Evolutionary conservation across 371 early-diverging fungal species (phyloP).

Genomic region (Mucor irregularis): DNA sequence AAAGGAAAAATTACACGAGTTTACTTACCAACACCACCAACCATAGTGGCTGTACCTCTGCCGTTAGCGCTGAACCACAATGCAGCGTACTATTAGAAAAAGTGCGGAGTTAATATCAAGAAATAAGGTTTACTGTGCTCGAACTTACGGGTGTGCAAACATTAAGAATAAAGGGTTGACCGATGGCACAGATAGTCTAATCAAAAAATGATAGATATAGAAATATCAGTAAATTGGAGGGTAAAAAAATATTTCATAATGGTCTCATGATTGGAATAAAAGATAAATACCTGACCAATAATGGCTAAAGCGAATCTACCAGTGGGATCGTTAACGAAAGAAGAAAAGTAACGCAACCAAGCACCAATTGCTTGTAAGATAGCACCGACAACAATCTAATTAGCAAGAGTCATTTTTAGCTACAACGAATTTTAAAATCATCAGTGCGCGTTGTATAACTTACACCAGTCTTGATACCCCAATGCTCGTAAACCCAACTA

Average conservation of each 20-base stretch:
- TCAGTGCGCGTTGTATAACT: too few relatives aligned
- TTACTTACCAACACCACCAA: constrained; percentile 41
- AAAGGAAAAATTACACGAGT: not conserved
- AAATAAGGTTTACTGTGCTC: too few relatives aligned
- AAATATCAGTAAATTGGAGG: too few relatives aligned
- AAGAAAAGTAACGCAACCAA: constrained; percentile 46
- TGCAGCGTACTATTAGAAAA: constrained; percentile 41
- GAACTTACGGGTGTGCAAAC: constrained; percentile 48
- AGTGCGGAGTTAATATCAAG: not conserved
- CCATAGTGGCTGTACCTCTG: constrained; percentile 40
- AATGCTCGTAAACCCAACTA: constrained; percentile 52
- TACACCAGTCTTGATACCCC: constrained; percentile 52
- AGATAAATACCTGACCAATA: constrained; percentile 48
- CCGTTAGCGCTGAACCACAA: constrained; percentile 46
- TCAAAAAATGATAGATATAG: not conserved
- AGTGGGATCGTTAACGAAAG: constrained; percentile 24
- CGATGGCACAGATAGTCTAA: constrained; percentile 43
- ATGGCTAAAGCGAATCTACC: constrained; percentile 39
- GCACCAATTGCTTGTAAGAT: constrained; percentile 40
- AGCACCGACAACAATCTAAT: constrained; percentile 39
- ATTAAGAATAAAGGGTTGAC: constrained; percentile 49
- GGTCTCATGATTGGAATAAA: too few relatives aligned
- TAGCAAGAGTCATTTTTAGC: not conserved
- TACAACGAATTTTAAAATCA: too few relatives aligned
- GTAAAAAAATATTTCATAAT: not conserved